Evolutionary conservation across 495 filamentous ascomycete genomes (phyloP).

Genomic region (Penicillium mononematosum): DNA sequence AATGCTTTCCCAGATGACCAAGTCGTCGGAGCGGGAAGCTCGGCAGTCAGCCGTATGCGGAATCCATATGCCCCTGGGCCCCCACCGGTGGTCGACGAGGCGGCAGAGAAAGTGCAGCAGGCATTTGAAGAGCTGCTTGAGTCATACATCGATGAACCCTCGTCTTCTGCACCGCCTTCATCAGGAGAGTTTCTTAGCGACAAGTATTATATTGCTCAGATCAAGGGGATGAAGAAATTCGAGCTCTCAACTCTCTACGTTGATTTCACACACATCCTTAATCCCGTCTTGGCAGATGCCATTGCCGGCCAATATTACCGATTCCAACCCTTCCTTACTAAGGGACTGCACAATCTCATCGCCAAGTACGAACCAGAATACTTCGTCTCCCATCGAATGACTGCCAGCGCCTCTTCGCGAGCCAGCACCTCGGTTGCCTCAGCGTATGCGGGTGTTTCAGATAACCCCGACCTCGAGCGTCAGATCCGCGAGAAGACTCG

Average conservation of each 20-base stretch:
- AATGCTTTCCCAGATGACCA: slow-evolving; percentile 61
- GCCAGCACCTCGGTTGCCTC: slow-evolving; percentile 66
- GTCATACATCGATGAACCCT: slow-evolving; percentile 74
- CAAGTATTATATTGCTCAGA: slow-evolving; percentile 95
- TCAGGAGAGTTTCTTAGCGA: slow-evolving; percentile 76
- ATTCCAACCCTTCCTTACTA: slow-evolving; percentile 88
- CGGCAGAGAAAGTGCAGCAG: slow-evolving; percentile 80
- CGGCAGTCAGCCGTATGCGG: slow-evolving; percentile 56
- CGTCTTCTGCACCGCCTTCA: slow-evolving; percentile 66
- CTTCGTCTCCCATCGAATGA: slow-evolving; percentile 84
- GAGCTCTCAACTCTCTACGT: slow-evolving; percentile 95
- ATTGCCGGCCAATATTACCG: slow-evolving; percentile 91
- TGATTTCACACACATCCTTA: slow-evolving; percentile 85
- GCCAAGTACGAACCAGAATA: slow-evolving; percentile 92
- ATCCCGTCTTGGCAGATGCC: slow-evolving; percentile 74
- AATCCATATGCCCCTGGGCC: slow-evolving; percentile 64
- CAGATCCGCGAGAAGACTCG: slow-evolving; percentile 59
- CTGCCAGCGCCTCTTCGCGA: slow-evolving; percentile 58
- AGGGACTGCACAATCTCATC: slow-evolving; percentile 88
- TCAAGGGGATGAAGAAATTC: slow-evolving; percentile 82
- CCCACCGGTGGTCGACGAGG: slow-evolving; percentile 80
- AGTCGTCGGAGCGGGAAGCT: slow-evolving; percentile 53
- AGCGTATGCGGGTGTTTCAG: slow-evolving; percentile 64
- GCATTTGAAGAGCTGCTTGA: slow-evolving; percentile 89
- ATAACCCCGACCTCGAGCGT: slow-evolving; percentile 43